Percentiles rank a stretch among this genome's conserved stretches.
Evolutionary conservation across 2,329 filamentous ascomycete genomes (phyloP).

Genomic region (Stachybotrys chartarum): DNA sequence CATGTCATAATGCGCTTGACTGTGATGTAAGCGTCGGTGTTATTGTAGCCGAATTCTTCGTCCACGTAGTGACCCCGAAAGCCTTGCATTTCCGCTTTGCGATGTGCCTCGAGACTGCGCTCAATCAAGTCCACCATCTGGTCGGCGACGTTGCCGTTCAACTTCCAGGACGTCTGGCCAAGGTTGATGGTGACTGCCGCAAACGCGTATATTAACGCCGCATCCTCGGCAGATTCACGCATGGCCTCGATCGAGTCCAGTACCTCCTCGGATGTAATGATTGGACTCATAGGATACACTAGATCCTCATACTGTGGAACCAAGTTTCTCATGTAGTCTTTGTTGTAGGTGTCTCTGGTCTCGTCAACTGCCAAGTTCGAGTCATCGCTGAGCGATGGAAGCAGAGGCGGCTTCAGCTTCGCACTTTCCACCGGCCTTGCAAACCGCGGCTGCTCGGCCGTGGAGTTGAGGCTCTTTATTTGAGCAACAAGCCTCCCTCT

Average conservation of each 20-base stretch:
- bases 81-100: constrained; percentile 13
- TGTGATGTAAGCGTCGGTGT: constrained; percentile 3
- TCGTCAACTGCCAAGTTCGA: neutral
- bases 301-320: constrained; percentile 12
- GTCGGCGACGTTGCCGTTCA: constrained; percentile 18
- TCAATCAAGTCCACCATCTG: constrained; percentile 21
- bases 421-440: neutral
- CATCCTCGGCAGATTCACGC: constrained; percentile 16
- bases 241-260: constrained; percentile 10
- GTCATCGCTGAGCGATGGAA: neutral
- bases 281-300: constrained; percentile 13
- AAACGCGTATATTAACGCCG: constrained; percentile 27
- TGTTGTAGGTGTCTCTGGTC: constrained; percentile 8
- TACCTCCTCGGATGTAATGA: constrained; percentile 11
- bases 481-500: constrained; percentile 12
- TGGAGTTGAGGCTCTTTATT: constrained; percentile 7
- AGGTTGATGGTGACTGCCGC: constrained; percentile 29
- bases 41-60: neutral
- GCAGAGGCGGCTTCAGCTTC: neutral
- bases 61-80: constrained; percentile 7
- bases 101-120: constrained; percentile 19
- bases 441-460: neutral
- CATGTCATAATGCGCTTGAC: constrained; percentile 40
- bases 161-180: constrained; percentile 19
- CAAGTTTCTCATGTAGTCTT: constrained; percentile 9